phyloP scores from a whole-genome alignment of 2,329 filamentous ascomycete genomes.

The Trichoderma sp. region DNA sequence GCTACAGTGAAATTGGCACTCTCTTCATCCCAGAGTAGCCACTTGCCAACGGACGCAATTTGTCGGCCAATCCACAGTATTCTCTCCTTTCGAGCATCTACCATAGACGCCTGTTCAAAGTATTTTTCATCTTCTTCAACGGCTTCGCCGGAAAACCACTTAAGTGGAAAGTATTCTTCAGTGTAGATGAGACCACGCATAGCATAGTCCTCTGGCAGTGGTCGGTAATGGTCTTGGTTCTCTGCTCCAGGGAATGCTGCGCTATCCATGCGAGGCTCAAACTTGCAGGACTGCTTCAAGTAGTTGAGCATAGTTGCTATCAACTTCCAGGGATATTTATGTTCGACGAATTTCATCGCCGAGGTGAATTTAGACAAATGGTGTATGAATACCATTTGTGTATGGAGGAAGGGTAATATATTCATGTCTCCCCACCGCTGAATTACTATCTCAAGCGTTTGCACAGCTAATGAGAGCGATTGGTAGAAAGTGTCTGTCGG shows the following conservation, averaged over 20 bases:
- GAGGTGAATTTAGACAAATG: conserved; percentile 44
- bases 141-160: conserved; percentile 60
- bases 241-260: conserved; percentile 50
- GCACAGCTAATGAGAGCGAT: conserved; percentile 44
- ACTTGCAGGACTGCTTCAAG: conserved; percentile 31
- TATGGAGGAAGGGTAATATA: conserved; percentile 63
- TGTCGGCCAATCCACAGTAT: conserved; percentile 59
- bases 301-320: conserved; percentile 43
- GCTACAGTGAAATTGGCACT: conserved; percentile 43
- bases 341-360: conserved; percentile 48
- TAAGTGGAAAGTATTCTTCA: conserved; percentile 56
- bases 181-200: conserved; percentile 65
- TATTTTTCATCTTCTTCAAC: conserved; percentile 69
- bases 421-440: conserved; percentile 57
- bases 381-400: conserved; percentile 60
- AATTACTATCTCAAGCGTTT: conserved; percentile 51
- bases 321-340: conserved; percentile 54
- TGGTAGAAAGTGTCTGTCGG: conserved; percentile 34
- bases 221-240: conserved; percentile 47
- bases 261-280: conserved; percentile 41
- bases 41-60: conserved; percentile 46
- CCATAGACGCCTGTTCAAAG: conserved; percentile 62
- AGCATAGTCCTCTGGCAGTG: conserved; percentile 69
- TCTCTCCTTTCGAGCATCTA: conserved; percentile 57
- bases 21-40: conserved; percentile 47